Conservation (phyloP, 2,329 filamentous ascomycete genomes). For the Epicoccum nigrum region DNA sequence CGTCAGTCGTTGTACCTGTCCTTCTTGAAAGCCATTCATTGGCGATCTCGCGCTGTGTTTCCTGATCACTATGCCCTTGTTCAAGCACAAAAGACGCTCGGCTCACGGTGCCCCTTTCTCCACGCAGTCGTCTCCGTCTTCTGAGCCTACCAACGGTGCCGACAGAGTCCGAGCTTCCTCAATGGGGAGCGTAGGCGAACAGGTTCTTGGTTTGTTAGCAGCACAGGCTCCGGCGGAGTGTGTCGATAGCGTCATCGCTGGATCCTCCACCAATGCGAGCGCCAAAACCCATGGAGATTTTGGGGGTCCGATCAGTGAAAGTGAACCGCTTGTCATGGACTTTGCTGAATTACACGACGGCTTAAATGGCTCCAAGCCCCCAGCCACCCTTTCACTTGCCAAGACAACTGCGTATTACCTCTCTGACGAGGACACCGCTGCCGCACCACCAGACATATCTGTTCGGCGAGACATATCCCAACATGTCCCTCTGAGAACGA, state of each 20-base stretch:
- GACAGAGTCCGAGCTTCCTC: constrained; percentile 30
- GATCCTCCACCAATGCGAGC: constrained; percentile 21
- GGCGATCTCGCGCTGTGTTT: constrained; percentile 6
- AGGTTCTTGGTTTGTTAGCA: too few species aligned
- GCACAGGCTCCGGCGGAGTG: constrained; percentile 26
- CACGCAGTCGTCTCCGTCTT: constrained; percentile 27
- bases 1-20: constrained; percentile 2
- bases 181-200: constrained; percentile 34
- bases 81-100: constrained; percentile 42
- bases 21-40: constrained; percentile 4
- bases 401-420: constrained; percentile 26
- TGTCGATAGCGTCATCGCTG: constrained; percentile 39
- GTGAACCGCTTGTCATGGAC: constrained; percentile 42
- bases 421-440: constrained; percentile 39
- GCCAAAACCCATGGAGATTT: constrained; percentile 19
- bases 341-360: constrained; percentile 35
- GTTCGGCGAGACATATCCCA: constrained; percentile 36
- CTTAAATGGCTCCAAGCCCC: constrained; percentile 27
- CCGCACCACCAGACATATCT: constrained; percentile 44
- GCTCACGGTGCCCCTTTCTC: constrained; percentile 39
- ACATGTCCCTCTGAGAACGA: constrained; percentile 46
- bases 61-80: constrained; percentile 27
- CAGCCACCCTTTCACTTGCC: constrained; percentile 24
- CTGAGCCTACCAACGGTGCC: constrained; percentile 22
- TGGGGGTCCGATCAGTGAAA: constrained; percentile 34